These are phyloP conservation scores for Termitomyces sp. DNA, from an alignment of 768 basidiomycete genomes.

Conservation along the genomic window DNA sequence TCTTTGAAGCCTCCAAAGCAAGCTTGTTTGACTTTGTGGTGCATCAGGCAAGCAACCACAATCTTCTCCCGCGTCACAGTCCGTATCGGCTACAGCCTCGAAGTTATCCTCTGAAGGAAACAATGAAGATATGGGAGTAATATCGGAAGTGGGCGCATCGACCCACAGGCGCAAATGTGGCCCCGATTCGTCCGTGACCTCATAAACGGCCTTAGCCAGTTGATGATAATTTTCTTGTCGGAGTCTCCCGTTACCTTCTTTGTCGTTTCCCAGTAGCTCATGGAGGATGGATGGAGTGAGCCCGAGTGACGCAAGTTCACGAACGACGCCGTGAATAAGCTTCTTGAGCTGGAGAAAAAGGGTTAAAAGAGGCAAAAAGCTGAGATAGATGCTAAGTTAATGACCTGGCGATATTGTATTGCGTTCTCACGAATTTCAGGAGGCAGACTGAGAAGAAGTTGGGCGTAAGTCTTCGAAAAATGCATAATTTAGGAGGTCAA, in stretches of 20 bases:
- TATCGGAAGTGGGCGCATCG: slow-evolving; percentile 12
- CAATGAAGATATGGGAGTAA: slow-evolving; percentile 3
- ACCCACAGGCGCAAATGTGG: slow-evolving; percentile 54
- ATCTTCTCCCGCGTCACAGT: slow-evolving; percentile 10
- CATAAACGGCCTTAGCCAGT: slow-evolving; percentile 42
- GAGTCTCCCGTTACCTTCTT: slow-evolving; percentile 16
- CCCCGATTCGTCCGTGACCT: slow-evolving; percentile 42
- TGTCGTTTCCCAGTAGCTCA: slow-evolving; percentile 26
- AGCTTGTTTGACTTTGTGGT: slow-evolving; percentile 7
- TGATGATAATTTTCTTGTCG: neutral
- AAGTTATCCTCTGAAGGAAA: slow-evolving; percentile 6
- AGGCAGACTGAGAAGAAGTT: slow-evolving; percentile 61
- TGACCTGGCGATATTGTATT: slow-evolving; percentile 79
- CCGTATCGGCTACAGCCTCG: slow-evolving; percentile 1
- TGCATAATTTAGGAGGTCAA: slow-evolving; percentile 43
- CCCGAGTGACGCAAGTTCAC: slow-evolving; percentile 71
- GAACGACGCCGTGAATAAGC: slow-evolving; percentile 76
- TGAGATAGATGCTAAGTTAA: neutral
- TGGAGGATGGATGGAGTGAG: slow-evolving; percentile 45
- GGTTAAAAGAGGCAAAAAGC: neutral
- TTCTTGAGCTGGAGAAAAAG: slow-evolving; percentile 68
- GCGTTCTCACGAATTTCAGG: slow-evolving; percentile 72
- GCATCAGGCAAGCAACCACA: neutral
- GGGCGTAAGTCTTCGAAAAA: slow-evolving; percentile 64
- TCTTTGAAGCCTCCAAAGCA: slow-evolving; percentile 20